phyloP scores from a whole-genome alignment of 768 basidiomycete genomes.

The Lactarius hengduanensis region DNA sequence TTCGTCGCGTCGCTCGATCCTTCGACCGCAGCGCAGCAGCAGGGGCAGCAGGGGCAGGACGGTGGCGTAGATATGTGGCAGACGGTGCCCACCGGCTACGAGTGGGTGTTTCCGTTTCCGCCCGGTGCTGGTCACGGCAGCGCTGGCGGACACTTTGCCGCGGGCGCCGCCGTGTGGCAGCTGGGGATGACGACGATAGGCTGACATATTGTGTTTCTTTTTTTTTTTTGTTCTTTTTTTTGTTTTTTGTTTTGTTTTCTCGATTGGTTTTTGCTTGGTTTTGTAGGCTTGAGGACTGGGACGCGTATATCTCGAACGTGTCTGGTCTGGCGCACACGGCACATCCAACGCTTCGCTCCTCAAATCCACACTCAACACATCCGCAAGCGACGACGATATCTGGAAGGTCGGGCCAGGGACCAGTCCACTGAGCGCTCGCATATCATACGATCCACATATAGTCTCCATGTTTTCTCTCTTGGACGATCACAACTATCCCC shows the following conservation, averaged over 20 bases:
- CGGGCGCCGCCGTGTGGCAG: not conserved
- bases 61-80: conserved; percentile 24
- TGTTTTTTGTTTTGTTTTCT: not conserved
- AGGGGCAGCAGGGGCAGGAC: conserved; percentile 7
- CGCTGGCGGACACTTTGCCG: not conserved
- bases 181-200: not conserved
- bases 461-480: not conserved
- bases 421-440: conserved; percentile 9
- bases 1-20: conserved; percentile 7
- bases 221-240: not conserved
- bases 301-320: conserved; percentile 25
- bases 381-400: not conserved
- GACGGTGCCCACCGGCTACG: conserved; percentile 26
- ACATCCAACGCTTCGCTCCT: conserved; percentile 1
- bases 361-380: not conserved
- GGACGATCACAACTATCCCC: not conserved
- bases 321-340: conserved; percentile 19
- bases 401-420: conserved; percentile 15
- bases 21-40: not conserved
- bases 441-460: not conserved
- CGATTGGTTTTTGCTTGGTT: too few relatives aligned
- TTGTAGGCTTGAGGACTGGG: conserved; percentile 27
- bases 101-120: conserved; percentile 24
- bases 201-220: not conserved
- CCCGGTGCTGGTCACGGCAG: conserved; percentile 3